Percentiles rank a stretch among this genome's conserved stretches.
phyloP scores from a whole-genome alignment of 2,329 filamentous ascomycete species.

The Fusarium austroafricanum region DNA sequence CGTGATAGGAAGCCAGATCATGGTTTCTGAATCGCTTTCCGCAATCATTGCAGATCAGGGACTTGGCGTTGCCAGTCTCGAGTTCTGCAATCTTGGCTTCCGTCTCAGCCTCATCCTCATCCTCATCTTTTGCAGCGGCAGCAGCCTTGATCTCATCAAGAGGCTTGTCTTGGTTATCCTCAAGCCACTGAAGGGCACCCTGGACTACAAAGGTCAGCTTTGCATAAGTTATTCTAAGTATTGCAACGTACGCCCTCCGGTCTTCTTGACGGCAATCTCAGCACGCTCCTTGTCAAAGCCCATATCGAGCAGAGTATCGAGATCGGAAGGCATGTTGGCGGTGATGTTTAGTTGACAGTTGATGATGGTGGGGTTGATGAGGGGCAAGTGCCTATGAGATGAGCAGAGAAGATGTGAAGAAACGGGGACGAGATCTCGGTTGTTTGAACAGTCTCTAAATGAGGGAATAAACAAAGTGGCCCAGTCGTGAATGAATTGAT shows the following conservation, averaged over 20 bases:
- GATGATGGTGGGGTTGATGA: slow-evolving; percentile 41
- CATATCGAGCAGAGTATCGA: slow-evolving; percentile 74
- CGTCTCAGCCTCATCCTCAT: slow-evolving; percentile 60
- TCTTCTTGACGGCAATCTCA: slow-evolving; percentile 85
- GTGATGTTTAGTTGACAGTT: slow-evolving; percentile 34
- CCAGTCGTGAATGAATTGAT: neutral
- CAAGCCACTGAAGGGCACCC: slow-evolving; percentile 93
- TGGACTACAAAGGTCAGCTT: slow-evolving; percentile 69
- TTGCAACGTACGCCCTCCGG: slow-evolving; percentile 75
- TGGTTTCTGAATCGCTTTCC: slow-evolving; percentile 88
- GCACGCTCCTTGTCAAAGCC: slow-evolving; percentile 87
- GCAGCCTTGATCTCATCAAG: slow-evolving; percentile 79
- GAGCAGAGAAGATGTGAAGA: neutral
- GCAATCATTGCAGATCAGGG: slow-evolving; percentile 93
- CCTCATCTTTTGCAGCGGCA: slow-evolving; percentile 57
- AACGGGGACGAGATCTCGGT: neutral
- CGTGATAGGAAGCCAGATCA: slow-evolving; percentile 88
- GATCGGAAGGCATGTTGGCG: slow-evolving; percentile 68
- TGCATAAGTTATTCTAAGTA: neutral
- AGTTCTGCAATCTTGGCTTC: slow-evolving; percentile 72
- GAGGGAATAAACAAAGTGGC: neutral
- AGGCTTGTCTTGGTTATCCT: slow-evolving; percentile 88
- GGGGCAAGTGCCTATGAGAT: slow-evolving; percentile 13
- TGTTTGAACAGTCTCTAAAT: neutral
- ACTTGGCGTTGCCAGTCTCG: slow-evolving; percentile 78